Conservation (phyloP, 345 rosid species). For the Melaleuca quinquenervia region DNA sequence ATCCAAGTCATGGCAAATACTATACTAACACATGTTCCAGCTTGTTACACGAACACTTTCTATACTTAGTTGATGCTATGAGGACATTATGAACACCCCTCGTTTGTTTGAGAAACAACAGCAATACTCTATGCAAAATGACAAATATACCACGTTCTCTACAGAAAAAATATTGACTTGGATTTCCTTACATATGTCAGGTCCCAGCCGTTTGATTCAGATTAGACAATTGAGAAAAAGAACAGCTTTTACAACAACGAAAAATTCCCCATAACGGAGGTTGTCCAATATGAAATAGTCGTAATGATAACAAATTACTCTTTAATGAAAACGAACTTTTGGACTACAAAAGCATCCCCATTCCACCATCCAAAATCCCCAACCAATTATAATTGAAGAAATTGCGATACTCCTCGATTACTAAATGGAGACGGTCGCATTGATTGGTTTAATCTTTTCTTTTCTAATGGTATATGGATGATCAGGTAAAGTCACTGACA, state of each 20-base stretch:
- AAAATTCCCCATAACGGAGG: too few species aligned
- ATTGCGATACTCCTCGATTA: not conserved
- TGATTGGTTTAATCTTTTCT: not conserved
- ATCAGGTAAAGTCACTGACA: not conserved
- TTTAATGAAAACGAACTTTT: not conserved
- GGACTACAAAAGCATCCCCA: not conserved
- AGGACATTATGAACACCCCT: not conserved
- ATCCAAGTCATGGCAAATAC: too few species aligned
- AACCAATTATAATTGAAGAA: not conserved
- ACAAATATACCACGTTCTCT: not conserved
- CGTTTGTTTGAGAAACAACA: not conserved
- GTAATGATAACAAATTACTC: too few species aligned
- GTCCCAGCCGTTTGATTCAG: too few species aligned
- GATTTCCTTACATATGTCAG: too few species aligned
- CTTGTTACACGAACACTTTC: not conserved
- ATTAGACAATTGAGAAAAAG: too few species aligned
- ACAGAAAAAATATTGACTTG: not conserved
- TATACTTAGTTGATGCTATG: not conserved
- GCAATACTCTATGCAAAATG: not conserved
- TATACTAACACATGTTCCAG: not conserved
- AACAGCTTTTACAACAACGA: too few species aligned
- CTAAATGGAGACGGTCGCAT: not conserved
- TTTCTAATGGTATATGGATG: not conserved
- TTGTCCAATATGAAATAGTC: too few species aligned
- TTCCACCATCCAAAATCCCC: not conserved